These are phyloP conservation scores for Bjerkandera adusta DNA, from an alignment of 1,284 basidiomycete species.

Conservation along the genomic window DNA sequence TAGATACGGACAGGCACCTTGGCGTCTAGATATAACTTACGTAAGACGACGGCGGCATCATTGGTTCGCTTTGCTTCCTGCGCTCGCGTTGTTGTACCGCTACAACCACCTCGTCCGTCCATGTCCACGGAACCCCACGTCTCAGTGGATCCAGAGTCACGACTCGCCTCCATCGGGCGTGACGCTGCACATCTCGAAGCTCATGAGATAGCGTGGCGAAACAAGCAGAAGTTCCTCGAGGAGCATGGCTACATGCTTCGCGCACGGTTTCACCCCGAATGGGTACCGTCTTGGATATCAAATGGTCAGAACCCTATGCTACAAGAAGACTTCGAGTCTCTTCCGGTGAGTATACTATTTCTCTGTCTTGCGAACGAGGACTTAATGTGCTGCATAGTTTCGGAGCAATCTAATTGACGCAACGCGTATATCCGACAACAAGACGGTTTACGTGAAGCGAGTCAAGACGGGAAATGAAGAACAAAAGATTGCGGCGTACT, in stretches of 20 bases:
- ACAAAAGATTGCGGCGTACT: neutral
- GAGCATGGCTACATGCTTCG: constrained; percentile 3
- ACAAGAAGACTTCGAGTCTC: constrained; percentile 13
- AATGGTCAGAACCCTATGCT: neutral
- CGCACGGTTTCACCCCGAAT: constrained; percentile 1
- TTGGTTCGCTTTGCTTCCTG: no score
- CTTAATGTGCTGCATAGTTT: neutral
- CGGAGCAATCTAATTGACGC: constrained; percentile 1
- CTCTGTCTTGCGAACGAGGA: neutral
- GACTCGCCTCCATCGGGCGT: no score
- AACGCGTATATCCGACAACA: neutral
- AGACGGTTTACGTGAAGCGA: constrained; percentile 1
- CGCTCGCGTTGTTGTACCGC: no score
- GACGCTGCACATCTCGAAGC: no score
- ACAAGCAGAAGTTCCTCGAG: neutral
- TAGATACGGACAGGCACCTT: no score
- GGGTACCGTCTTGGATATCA: constrained; percentile 3
- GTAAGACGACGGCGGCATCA: no score
- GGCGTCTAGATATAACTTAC: no score
- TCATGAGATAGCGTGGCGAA: neutral
- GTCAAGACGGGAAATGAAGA: neutral
- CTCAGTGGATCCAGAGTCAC: no score
- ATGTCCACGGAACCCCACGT: no score
- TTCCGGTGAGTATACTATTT: neutral
- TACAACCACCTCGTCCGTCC: no score